Base-by-base conservation (phyloP, 2,329 filamentous ascomycete species). In the Cladosporium sp. region DNA sequence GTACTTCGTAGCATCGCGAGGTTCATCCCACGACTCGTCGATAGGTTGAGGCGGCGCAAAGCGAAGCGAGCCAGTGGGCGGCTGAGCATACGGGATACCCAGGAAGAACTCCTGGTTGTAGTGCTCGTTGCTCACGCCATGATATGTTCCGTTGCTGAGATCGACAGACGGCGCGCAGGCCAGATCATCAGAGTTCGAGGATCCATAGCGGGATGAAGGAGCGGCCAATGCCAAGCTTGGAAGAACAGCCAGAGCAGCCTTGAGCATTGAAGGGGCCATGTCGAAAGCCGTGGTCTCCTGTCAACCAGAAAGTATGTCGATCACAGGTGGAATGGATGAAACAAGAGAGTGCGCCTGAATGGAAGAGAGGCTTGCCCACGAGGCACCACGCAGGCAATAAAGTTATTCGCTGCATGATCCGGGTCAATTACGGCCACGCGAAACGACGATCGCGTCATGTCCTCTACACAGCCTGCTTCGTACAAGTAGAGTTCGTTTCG, bases 61-160 rank as follows among this genome's bases (percentile, higher is more conserved):
- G 44, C 77, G 72, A 32, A 78, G 68, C 34, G 71, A 66, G 18
- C 74, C 77, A 21, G 75, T 65, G 11, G 77, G 76, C 18, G 76
- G 71, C 66, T 74, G 69, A 1, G 75, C 77, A 63, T 75, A 79
- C 12, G 73, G 75, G 41, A 79, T 76, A 21, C 77, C 77, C 21
- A 79, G 65, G 60, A 76, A 79, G 51, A 64, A 64, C 47, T 78
- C 76, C 49, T 63, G 44, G 47, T 54, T 44, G 60, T 92, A 64
- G 51, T 64, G 61, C 51, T 64, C 61, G 51, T 64, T 64, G 51
- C 61, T 64, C 51, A 64, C 61, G n/a, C 61, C 61, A n/a, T 32
- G 24, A 38, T 64, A 64, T 26, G 21, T 55, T 44, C 61, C 61
- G 36, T 64, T 64, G 36, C 28, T 32, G 14, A 57, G 32, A 30